Base-by-base conservation (phyloP, 371 early-diverging fungal species). In the Smittium culicis region DNA sequence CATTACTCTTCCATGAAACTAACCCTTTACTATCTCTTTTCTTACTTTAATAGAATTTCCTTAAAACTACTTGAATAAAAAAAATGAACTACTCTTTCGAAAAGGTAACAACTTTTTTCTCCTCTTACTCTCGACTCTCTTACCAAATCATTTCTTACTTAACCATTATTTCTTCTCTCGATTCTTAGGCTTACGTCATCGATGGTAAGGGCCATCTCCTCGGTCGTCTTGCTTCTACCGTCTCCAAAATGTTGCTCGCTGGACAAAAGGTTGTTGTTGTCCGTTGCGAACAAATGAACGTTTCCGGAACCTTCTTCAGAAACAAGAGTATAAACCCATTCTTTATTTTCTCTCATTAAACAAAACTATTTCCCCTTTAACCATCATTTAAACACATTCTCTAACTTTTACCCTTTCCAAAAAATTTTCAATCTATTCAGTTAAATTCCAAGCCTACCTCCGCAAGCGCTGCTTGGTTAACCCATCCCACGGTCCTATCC, bases 181-280 rank as follows among this genome's bases (percentile, higher is more conserved):
- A 20, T 11, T n/a, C 5, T 45, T 80, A 96, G 94, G 93, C 93
- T 80, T 82, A 98, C 82, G 91, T 99, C 79, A 93, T 99, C 82
- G 99, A 99, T 86, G 99, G 86, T 79, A 97, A 96, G 84, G 99
- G 92, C 74, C 99, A 99, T 83, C 86, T 99, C 70, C 84, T 94
- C 75, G 99, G 99, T 79, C 99, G 99, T 79, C 87, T 99, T 67
- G 95, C 99, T 72, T 89, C 98, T 69, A 91, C 92, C 74, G 89
- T 99, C 74, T 92, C 99, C 79, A 99, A 99, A 90, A 90, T 96
- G 83, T 85, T 95, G 73, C 88, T 99, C 69, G 89, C 88, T 79
- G 99, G 99, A 74, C 94, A 98, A 84, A 89, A 86, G 80, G 89
- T 99, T 69, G 94, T 92, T 72, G 88, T 99, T 75, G 94, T 99